Evolutionary conservation across 73 alveolate species (phyloP).

Genomic region (Paramecium pentaurelia): DNA sequence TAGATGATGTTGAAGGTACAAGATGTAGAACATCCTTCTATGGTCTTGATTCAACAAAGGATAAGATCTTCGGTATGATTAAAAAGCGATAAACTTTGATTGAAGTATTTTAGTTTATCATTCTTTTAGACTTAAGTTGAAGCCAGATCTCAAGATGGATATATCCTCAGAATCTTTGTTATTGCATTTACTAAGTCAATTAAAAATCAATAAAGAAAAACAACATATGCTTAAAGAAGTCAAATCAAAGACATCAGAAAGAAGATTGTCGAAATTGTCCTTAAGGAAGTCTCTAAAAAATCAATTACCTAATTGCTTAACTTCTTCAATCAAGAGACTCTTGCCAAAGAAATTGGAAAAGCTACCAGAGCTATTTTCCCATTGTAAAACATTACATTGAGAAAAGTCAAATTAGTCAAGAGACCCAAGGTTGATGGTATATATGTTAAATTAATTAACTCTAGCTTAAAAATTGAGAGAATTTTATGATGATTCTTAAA

Average conservation of each 20-base stretch:
- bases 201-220: slow-evolving; percentile 79
- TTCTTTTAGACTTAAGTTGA: slow-evolving; percentile 72
- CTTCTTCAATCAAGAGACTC: slow-evolving; percentile 71
- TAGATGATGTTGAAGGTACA: slow-evolving; percentile 94
- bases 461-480: background rate
- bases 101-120: slow-evolving; percentile 58
- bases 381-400: slow-evolving; percentile 85
- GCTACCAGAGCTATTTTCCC: slow-evolving; percentile 90
- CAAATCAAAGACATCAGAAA: slow-evolving; percentile 90
- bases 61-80: slow-evolving; percentile 83
- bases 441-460: background rate
- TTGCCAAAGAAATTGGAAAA: slow-evolving; percentile 82
- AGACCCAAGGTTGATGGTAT: slow-evolving; percentile 89
- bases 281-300: slow-evolving; percentile 78
- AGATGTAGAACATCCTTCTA: slow-evolving; percentile 88
- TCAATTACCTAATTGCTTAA: slow-evolving; percentile 79
- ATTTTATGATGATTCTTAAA: slow-evolving; percentile 12
- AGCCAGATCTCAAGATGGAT: slow-evolving; percentile 85
- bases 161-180: slow-evolving; percentile 86
- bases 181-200: slow-evolving; percentile 90
- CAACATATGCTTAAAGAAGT: slow-evolving; percentile 88
- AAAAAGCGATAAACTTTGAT: slow-evolving; percentile 94
- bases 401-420: slow-evolving; percentile 93
- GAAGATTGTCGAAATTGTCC: slow-evolving; percentile 85
- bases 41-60: slow-evolving; percentile 95